These are phyloP conservation scores for Mucor velutinosus DNA, from an alignment of 371 early-diverging fungal genomes.

Conservation along the genomic window DNA sequence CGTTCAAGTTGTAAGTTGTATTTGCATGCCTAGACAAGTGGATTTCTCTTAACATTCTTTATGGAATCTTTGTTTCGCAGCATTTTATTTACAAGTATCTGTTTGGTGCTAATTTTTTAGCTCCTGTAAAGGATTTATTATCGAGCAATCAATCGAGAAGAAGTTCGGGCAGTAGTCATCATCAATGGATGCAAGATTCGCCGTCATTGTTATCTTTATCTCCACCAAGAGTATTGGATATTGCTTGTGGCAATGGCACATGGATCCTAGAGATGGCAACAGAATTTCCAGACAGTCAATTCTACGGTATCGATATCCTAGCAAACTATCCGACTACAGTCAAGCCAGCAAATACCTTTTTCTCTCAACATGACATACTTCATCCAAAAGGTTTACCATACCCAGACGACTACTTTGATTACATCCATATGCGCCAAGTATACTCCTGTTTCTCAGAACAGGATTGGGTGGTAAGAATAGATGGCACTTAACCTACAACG, in stretches of 20 bases:
- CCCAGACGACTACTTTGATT: slow-evolving; percentile 57
- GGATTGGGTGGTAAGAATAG: slow-evolving; percentile 34
- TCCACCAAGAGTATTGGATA: slow-evolving; percentile 36
- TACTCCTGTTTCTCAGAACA: slow-evolving; percentile 39
- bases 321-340: slow-evolving; percentile 53
- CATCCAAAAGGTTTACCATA: slow-evolving; percentile 50
- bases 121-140: slow-evolving; percentile 45
- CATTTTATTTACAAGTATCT: slow-evolving; percentile 46
- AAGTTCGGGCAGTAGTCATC: slow-evolving; percentile 8
- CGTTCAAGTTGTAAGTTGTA: slow-evolving; percentile 32
- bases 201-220: not conserved
- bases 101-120: slow-evolving; percentile 39
- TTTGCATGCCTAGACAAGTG: not conserved
- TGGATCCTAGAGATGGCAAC: slow-evolving; percentile 60
- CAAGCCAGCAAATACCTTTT: slow-evolving; percentile 54
- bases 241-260: slow-evolving; percentile 49
- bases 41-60: not conserved
- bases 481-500: not conserved
- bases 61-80: slow-evolving; percentile 15
- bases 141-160: slow-evolving; percentile 14
- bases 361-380: slow-evolving; percentile 48
- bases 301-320: slow-evolving; percentile 53
- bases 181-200: not conserved
- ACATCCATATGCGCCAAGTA: slow-evolving; percentile 53
- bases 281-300: slow-evolving; percentile 54